These are phyloP conservation scores for Trichoderma lentiforme DNA, from an alignment of 2,329 filamentous ascomycete species.

Conservation along the genomic window DNA sequence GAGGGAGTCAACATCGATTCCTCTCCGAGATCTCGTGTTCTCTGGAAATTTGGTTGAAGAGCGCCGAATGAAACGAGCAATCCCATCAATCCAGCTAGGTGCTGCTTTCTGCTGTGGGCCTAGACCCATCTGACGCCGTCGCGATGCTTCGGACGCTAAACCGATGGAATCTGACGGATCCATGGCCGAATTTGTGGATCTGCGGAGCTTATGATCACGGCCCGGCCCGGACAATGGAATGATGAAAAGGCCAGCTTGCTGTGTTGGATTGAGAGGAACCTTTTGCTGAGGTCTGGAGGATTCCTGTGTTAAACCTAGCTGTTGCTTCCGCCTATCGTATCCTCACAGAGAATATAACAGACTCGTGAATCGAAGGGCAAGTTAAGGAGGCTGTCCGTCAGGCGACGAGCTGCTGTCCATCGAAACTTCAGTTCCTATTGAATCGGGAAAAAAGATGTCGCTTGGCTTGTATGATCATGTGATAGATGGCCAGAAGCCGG, in stretches of 20 bases:
- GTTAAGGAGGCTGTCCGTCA: neutral
- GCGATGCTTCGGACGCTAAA: neutral
- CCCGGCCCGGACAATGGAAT: neutral
- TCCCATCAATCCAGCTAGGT: neutral
- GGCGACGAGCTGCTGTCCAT: neutral
- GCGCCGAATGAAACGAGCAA: neutral
- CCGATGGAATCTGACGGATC: neutral
- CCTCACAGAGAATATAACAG: neutral
- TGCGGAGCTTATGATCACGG: neutral
- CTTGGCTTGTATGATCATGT: neutral
- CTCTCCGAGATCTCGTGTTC: neutral
- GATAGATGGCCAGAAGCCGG: neutral
- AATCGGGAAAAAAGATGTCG: neutral
- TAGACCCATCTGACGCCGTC: neutral
- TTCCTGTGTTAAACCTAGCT: neutral
- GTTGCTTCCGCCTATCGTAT: neutral
- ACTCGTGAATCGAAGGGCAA: neutral
- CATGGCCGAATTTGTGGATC: neutral
- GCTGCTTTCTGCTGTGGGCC: neutral
- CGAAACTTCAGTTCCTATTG: no score
- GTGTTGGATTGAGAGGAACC: neutral
- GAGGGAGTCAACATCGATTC: no score
- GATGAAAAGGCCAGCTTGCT: neutral
- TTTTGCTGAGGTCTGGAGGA: neutral
- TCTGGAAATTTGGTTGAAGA: neutral